Evolutionary conservation across 2,329 filamentous ascomycete species (phyloP).

Genomic region (Colletotrichum trifolii): DNA sequence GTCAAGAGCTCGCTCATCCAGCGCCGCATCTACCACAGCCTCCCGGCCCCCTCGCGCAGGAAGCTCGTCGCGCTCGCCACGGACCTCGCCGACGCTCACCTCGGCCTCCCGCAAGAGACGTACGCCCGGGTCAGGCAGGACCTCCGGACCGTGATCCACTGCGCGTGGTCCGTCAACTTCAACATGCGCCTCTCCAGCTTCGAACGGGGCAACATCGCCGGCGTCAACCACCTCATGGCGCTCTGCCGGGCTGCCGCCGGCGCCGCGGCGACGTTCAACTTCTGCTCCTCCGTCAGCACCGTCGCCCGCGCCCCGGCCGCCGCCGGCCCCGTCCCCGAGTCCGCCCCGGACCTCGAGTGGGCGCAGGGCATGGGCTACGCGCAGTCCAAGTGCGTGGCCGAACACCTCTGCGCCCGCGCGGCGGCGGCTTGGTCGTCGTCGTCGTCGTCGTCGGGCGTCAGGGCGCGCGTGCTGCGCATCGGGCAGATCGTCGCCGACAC

Average conservation of each 20-base stretch:
- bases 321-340: conserved; percentile 47
- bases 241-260: conserved; percentile 42
- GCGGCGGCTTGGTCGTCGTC: conserved; percentile 38
- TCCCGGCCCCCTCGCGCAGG: conserved; percentile 33
- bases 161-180: conserved; percentile 68
- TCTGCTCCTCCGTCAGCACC: conserved; percentile 62
- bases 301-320: conserved; percentile 48
- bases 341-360: conserved; percentile 47
- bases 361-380: conserved; percentile 57
- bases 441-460: conserved; percentile 44
- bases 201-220: conserved; percentile 58
- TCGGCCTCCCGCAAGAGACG: conserved; percentile 49
- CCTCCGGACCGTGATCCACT: conserved; percentile 59
- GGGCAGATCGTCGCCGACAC: conserved; percentile 64
- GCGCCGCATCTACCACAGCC: conserved; percentile 48
- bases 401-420: conserved; percentile 50
- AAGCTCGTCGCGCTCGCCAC: conserved; percentile 44
- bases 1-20: conserved; percentile 40
- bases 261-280: conserved; percentile 51
- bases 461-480: conserved; percentile 54
- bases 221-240: conserved; percentile 55
- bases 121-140: conserved; percentile 44
- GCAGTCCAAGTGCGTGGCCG: conserved; percentile 54
- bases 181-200: conserved; percentile 63
- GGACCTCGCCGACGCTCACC: conserved; percentile 51